phyloP scores from a whole-genome alignment of 257 asterid genomes.

The Nicotiana noctiflora region DNA sequence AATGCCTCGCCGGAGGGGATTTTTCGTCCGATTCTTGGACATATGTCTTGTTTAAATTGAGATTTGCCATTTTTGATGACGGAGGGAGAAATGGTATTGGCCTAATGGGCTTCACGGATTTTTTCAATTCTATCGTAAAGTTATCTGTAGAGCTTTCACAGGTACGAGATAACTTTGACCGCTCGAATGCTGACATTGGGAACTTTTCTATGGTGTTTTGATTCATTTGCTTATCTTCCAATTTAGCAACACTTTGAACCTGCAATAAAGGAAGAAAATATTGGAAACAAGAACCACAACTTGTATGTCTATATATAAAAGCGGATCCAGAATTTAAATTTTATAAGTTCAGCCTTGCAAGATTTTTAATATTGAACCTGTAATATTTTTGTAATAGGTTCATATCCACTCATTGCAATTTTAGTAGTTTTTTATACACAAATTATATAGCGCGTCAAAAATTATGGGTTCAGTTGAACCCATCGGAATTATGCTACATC shows the following conservation, averaged over 20 bases:
- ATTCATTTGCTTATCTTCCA: conserved; percentile 25
- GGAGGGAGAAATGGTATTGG: conserved; percentile 74
- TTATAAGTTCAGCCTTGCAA: too few relatives aligned
- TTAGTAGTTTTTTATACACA: too few relatives aligned
- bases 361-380: too few relatives aligned
- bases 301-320: neutral
- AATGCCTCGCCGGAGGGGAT: conserved; percentile 32
- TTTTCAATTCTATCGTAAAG: conserved; percentile 32
- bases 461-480: too few relatives aligned
- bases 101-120: conserved; percentile 47
- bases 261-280: conserved; percentile 21
- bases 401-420: too few relatives aligned
- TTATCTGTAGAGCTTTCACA: conserved; percentile 23
- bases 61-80: conserved; percentile 66
- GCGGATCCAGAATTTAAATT: too few relatives aligned
- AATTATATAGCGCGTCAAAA: too few relatives aligned
- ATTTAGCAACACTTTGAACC: conserved; percentile 28
- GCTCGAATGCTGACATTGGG: conserved; percentile 28
- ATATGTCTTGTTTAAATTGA: conserved; percentile 47
- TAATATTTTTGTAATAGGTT: too few relatives aligned
- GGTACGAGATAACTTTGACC: conserved; percentile 21
- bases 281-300: conserved; percentile 10
- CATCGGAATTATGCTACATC: too few relatives aligned
- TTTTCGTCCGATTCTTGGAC: conserved; percentile 26
- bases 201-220: conserved; percentile 30